Evolutionary conservation across 768 basidiomycete genomes (phyloP).

Genomic region (Cyclocybe aegerita): DNA sequence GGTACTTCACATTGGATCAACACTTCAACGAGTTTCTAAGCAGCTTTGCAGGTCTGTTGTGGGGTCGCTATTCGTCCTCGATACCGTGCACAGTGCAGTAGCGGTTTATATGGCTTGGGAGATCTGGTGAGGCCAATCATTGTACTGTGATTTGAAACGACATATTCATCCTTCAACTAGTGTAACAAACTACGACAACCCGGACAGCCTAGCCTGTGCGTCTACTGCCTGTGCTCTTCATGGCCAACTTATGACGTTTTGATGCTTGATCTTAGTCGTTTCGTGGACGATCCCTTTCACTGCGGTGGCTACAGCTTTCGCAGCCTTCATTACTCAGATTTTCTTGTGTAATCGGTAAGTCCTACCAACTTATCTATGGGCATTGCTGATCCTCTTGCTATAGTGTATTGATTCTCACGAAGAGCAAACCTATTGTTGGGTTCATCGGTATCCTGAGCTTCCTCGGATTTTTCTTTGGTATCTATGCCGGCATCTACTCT

Average conservation of each 20-base stretch:
- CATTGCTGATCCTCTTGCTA: not conserved
- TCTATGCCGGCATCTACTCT: slow-evolving; percentile 41
- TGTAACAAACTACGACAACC: slow-evolving; percentile 39
- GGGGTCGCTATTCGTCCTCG: slow-evolving; percentile 28
- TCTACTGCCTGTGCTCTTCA: not conserved
- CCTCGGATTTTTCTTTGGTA: slow-evolving; percentile 41
- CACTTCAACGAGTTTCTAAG: not conserved
- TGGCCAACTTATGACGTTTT: not conserved
- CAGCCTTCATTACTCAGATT: slow-evolving; percentile 49
- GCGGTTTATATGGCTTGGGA: slow-evolving; percentile 34
- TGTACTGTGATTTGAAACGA: not conserved
- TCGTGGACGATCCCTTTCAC: slow-evolving; percentile 55
- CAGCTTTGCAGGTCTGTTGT: slow-evolving; percentile 28
- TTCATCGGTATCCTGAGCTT: slow-evolving; percentile 36
- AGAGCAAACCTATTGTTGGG: slow-evolving; percentile 30
- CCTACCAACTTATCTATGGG: not conserved
- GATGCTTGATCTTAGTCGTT: slow-evolving; percentile 29
- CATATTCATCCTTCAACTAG: slow-evolving; percentile 16
- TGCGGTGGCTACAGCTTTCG: slow-evolving; percentile 42
- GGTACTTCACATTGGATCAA: slow-evolving; percentile 16
- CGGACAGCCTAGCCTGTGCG: slow-evolving; percentile 32
- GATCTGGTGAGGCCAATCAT: slow-evolving; percentile 23
- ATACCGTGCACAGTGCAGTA: slow-evolving; percentile 37
- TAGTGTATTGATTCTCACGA: slow-evolving; percentile 36
- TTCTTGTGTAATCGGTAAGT: slow-evolving; percentile 46